Evolutionary conservation across 257 asterid species (phyloP), one percentile per base, ranked within the genome.

Genomic region (Nicotiana undulata): DNA sequence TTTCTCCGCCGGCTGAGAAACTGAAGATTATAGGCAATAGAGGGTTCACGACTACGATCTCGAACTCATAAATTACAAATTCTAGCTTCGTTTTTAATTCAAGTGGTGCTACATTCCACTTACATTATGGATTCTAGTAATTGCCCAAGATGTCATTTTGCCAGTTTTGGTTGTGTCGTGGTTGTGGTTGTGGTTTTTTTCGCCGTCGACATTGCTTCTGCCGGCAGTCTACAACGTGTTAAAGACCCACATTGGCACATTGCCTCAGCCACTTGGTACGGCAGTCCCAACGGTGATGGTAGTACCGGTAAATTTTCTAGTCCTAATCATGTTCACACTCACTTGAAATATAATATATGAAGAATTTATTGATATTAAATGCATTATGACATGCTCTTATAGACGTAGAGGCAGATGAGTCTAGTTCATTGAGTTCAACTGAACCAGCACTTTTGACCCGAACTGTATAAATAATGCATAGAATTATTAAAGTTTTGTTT

Each of bases 221-320:
- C 81, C 49, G 81, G 76, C 16, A 81, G 81, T 70, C 81, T 81
- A 72, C 81, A 63, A 86, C 72, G 70, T 29, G 83, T 44, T 26
- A 75, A 29, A 12, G 89, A 85, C 90, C 80, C 52, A 61, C 90
- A 85, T 83, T 95, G 99, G 99, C 51, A 46, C 9, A 88, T 89
- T 0, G 99, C 99, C 72, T 88, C 99, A 22, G 99, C 99, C 18
- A 93, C 99, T 37, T 95, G 99, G 98, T 93, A 95, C 86, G 99
- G 99, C 20, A 89, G 91, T 86, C 93, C 99, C 12, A 93, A 93
- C 20, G 99, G 99, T 4, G 99, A 95, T 87, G 99, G 99, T 9
- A 95, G 99, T 79, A 82, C 83, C 56, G 99, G 90, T 88, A 86
- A 11, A 40, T 46, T 7, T 26, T n/a, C 65, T 18, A 59, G 65